Conservation (phyloP, 148 eudicot genomes). For the Nyssa sinensis region DNA sequence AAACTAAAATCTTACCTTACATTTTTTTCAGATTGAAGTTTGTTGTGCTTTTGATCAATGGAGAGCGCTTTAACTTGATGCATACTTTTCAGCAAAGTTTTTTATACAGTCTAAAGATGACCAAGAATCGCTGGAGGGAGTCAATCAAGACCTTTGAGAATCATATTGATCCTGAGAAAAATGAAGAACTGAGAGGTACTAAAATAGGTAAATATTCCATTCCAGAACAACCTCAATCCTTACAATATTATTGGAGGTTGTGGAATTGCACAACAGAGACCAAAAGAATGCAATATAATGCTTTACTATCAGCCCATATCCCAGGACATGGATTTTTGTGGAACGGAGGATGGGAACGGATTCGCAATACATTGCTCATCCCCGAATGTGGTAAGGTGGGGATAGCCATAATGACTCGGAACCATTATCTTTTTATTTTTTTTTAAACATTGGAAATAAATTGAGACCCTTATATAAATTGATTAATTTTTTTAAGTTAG, state of each 20-base stretch:
- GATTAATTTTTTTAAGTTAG: too few relatives aligned
- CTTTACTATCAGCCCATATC: constrained; percentile 8
- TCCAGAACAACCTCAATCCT: constrained; percentile 11
- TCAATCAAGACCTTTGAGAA: constrained; percentile 44
- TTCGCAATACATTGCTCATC: constrained; percentile 1
- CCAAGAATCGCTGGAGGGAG: constrained; percentile 55
- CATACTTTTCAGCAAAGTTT: not conserved
- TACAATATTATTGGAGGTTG: constrained; percentile 18
- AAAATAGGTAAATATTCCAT: constrained; percentile 51
- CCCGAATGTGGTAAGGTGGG: constrained; percentile 18
- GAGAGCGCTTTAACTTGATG: not conserved
- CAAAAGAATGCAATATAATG: constrained; percentile 11
- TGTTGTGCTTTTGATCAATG: not conserved
- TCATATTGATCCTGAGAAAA: constrained; percentile 58
- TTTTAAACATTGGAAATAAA: not conserved
- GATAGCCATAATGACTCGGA: not conserved
- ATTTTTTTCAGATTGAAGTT: not conserved
- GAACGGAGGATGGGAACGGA: constrained; percentile 4
- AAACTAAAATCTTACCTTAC: too few relatives aligned
- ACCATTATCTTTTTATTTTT: not conserved
- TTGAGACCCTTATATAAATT: not conserved
- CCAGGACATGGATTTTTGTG: constrained; percentile 5
- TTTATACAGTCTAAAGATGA: constrained; percentile 28
- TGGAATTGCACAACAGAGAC: constrained; percentile 18
- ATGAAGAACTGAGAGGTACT: constrained; percentile 56